A percentile compares a stretch with the other conserved stretches of the same genome.
These are phyloP conservation scores for Daldinia concentrica DNA, from an alignment of 495 filamentous ascomycete genomes.

Conservation along the genomic window DNA sequence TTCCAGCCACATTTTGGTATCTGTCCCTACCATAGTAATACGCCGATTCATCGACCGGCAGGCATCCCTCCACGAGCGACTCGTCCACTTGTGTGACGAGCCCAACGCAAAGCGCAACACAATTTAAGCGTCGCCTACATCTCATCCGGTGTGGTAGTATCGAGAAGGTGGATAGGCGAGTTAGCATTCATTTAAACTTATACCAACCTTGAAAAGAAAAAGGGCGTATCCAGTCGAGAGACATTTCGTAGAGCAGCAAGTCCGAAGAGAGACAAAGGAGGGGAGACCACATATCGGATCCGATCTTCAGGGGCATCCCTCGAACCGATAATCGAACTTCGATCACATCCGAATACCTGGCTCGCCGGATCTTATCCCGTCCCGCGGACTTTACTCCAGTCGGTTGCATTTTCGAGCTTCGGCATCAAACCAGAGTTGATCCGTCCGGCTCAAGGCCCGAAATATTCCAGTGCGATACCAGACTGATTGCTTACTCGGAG, in stretches of 20 bases:
- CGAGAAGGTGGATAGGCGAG: constrained; percentile 14
- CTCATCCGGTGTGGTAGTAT: constrained; percentile 27
- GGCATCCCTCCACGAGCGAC: constrained; percentile 21
- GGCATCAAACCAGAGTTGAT: constrained; percentile 23
- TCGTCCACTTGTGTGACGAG: constrained; percentile 35
- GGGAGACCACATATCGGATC: constrained; percentile 29
- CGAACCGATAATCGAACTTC: constrained; percentile 38
- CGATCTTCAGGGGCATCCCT: constrained; percentile 34
- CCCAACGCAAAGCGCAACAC: constrained; percentile 22
- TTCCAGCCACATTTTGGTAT: constrained; percentile 41
- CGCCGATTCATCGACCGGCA: constrained; percentile 31
- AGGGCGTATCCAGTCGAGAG: constrained; percentile 7
- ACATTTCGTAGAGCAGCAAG: constrained; percentile 31
- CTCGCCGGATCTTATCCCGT: constrained; percentile 9
- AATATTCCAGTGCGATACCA: constrained; percentile 15
- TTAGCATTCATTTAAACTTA: constrained; percentile 27
- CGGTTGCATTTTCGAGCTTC: constrained; percentile 23
- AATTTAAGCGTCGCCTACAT: constrained; percentile 21
- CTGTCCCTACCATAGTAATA: constrained; percentile 40
- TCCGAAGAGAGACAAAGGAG: constrained; percentile 29
- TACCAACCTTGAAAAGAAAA: constrained; percentile 22
- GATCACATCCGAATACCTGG: constrained; percentile 32
- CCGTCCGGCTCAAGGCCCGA: constrained; percentile 38
- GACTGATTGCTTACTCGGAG: constrained; percentile 38
- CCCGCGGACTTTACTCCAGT: constrained; percentile 21